Conservation (phyloP, 2,329 filamentous ascomycete species). For the Botryosphaeria dothidea region DNA sequence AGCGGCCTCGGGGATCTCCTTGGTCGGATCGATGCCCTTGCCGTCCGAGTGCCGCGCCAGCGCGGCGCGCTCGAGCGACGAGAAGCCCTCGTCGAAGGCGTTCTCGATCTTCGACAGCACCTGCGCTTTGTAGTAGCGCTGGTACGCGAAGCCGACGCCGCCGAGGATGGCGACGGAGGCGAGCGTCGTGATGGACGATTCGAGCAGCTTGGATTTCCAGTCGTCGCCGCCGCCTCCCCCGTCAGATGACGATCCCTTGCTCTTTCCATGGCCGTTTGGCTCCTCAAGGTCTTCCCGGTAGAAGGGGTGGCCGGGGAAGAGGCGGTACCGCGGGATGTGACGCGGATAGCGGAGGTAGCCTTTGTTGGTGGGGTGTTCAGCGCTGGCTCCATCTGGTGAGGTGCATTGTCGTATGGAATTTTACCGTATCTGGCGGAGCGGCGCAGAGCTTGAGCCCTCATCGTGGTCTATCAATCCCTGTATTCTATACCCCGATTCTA, state of each 20-base stretch:
- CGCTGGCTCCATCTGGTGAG: not conserved
- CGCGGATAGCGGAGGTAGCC: conserved; percentile 1
- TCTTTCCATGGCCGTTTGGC: not conserved
- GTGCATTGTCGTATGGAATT: not conserved
- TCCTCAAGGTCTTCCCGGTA: not conserved
- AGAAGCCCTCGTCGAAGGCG: conserved; percentile 35
- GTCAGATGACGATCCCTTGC: not conserved
- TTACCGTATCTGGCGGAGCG: conserved; percentile 13
- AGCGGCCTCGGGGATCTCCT: conserved; percentile 30
- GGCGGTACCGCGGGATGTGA: conserved; percentile 1
- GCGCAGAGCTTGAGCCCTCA: not conserved
- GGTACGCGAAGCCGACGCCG: conserved; percentile 37
- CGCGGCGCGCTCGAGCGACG: conserved; percentile 35
- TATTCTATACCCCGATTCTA: not conserved
- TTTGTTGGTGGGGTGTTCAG: not conserved
- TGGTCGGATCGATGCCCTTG: conserved; percentile 28
- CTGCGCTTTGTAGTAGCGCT: conserved; percentile 33
- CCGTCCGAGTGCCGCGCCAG: conserved; percentile 33
- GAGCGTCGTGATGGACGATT: conserved; percentile 36
- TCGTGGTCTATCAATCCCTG: not conserved
- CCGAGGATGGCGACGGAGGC: conserved; percentile 36
- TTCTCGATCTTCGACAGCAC: conserved; percentile 36
- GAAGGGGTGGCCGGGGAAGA: not conserved
- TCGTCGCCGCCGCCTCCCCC: not conserved
- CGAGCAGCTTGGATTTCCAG: conserved; percentile 25